Evolutionary conservation across 257 asterid genomes (phyloP), one percentile per base, ranked within the genome.

Genomic region (Phtheirospermum japonicum): DNA sequence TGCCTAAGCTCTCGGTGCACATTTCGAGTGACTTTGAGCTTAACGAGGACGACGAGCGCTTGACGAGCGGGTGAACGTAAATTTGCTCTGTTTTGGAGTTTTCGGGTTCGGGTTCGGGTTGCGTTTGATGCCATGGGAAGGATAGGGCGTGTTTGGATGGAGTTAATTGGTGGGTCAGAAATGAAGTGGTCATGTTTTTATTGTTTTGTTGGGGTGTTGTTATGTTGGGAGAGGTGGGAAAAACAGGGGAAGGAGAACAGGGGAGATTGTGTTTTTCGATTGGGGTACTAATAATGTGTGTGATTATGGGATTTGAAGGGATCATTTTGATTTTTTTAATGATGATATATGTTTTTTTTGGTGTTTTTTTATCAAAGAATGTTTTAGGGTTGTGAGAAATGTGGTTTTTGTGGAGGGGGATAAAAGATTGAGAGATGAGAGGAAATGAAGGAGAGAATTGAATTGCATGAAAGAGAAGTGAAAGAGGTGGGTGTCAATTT

Each of bases 1-100:
- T 67, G 8, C 97, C 93, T 46, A 91, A 70, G 76, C 88, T 73
- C 68, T 91, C 98, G 0, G 98, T 91, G 80, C 98, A 88, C 92
- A 91, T 78, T 71, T 86, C 94, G 31, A 91, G 71, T 73, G 92
- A 86, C 23, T 51, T 80, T 2, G 78, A 36, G 76, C 80, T 88
- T 4, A 84, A 75, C 0, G 68, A 55, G 32, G 70, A 72, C 4
- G 69, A 3, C 9, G 85, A 72, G 18, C 68, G 69, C 70, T 76
- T 81, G 4, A 34, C 75, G 0, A 77, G 76, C 6, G 95, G 94
- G 61, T 80, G 92, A 12, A 80, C 75, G 56, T 84, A 85, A 1
- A 55, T 73, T 50, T 73, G 51, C 4, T 70, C 63, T 17, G 7
- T 17, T 20, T 53, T 23, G 3, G 45, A 16, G 56, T 14, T 57